phyloP scores from a whole-genome alignment of 352 stramenopile species.

The Globisporangium sylvaticum region DNA sequence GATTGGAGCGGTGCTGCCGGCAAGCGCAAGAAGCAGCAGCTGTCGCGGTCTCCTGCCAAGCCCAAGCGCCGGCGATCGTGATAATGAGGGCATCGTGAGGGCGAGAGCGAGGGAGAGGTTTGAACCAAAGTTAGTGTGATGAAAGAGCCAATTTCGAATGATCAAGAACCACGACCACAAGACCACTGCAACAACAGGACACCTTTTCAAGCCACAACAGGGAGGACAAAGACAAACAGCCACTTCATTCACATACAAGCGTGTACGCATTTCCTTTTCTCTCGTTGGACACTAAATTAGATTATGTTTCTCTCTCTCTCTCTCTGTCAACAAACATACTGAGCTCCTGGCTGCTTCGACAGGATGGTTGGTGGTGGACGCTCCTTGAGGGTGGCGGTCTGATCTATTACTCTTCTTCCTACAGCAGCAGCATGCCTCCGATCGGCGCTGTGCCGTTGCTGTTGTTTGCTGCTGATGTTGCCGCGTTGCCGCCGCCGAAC shows the following conservation, averaged over 20 bases:
- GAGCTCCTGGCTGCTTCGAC: neutral
- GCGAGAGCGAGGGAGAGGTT: neutral
- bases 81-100: neutral
- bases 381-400: neutral
- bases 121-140: neutral
- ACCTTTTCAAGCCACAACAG: neutral
- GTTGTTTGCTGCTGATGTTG: neutral
- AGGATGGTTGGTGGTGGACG: neutral
- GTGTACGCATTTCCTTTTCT: neutral
- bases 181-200: neutral
- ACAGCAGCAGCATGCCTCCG: constrained; percentile 19
- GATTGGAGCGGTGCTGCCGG: constrained; percentile 38
- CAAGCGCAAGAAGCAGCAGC: constrained; percentile 23
- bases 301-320: neutral
- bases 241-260: neutral
- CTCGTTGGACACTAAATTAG: constrained; percentile 8
- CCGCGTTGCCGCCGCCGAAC: neutral
- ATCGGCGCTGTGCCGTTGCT: constrained; percentile 11
- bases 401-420: neutral
- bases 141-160: neutral
- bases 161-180: neutral
- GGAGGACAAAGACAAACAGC: neutral
- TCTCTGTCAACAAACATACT: neutral
- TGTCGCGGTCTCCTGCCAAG: constrained; percentile 11
- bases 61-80: constrained; percentile 26